Percentiles rank a stretch among this genome's conserved stretches.
These are phyloP conservation scores for Urostyla sp. DNA, from an alignment of 73 alveolate species.

Conservation along the genomic window DNA sequence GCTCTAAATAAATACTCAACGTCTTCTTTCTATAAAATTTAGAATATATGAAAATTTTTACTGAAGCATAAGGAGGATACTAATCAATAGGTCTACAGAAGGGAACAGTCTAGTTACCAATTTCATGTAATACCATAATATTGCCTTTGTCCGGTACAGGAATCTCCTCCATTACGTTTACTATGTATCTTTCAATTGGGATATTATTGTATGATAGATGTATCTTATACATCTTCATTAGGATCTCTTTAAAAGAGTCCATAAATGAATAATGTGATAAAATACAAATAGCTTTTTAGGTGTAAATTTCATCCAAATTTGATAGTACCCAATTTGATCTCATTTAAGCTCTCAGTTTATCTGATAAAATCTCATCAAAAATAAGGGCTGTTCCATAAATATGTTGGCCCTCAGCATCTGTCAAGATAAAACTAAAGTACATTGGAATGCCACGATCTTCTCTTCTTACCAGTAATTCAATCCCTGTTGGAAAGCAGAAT, in stretches of 20 bases:
- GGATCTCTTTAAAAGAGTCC: slow-evolving; percentile 64
- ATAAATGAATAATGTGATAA: slow-evolving; percentile 77
- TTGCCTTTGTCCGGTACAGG: slow-evolving; percentile 83
- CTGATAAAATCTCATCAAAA: slow-evolving; percentile 58
- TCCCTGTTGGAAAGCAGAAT: slow-evolving; percentile 78
- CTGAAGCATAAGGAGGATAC: slow-evolving; percentile 74
- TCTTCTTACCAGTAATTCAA: slow-evolving; percentile 21
- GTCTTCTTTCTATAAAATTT: slow-evolving; percentile 32
- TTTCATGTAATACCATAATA: slow-evolving; percentile 65
- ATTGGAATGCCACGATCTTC: slow-evolving; percentile 41
- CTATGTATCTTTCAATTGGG: slow-evolving; percentile 77
- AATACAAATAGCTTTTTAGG: slow-evolving; percentile 71
- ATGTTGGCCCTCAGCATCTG: slow-evolving; percentile 68
- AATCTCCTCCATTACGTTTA: slow-evolving; percentile 75
- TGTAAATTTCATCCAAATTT: slow-evolving; percentile 46
- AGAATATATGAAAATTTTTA: neutral
- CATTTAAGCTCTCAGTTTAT: slow-evolving; percentile 27
- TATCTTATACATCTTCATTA: slow-evolving; percentile 68
- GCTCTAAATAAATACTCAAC: slow-evolving; percentile 67
- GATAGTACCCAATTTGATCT: slow-evolving; percentile 1
- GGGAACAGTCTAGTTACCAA: slow-evolving; percentile 62
- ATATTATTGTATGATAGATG: slow-evolving; percentile 66
- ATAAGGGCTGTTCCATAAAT: slow-evolving; percentile 70
- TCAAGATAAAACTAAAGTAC: slow-evolving; percentile 67
- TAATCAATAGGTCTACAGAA: slow-evolving; percentile 72